Percentiles rank a stretch among this genome's conserved stretches.
phyloP scores from a whole-genome alignment of 768 basidiomycete genomes.

The Chalciporus pseudorubinellus region DNA sequence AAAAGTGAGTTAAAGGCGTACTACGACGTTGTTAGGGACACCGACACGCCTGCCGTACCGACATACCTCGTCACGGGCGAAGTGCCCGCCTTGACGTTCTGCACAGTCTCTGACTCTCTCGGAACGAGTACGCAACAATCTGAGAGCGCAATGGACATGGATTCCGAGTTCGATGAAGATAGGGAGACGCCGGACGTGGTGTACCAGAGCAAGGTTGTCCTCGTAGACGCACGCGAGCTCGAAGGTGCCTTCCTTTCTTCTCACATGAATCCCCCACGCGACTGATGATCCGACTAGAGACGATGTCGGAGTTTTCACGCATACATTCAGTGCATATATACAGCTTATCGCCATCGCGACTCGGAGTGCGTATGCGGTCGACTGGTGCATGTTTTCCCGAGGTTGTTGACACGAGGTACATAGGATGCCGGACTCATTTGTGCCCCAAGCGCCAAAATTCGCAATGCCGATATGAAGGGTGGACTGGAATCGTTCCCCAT shows the following conservation, averaged over 20 bases:
- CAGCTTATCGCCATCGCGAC: slow-evolving; percentile 62
- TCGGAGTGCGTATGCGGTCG: slow-evolving; percentile 38
- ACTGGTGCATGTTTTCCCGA: too few relatives aligned
- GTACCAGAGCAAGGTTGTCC: slow-evolving; percentile 45
- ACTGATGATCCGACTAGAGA: slow-evolving; percentile 35
- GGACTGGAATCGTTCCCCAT: slow-evolving; percentile 8
- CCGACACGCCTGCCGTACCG: slow-evolving; percentile 39
- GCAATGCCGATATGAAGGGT: slow-evolving; percentile 30
- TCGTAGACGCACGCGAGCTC: slow-evolving; percentile 63
- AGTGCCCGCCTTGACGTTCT: slow-evolving; percentile 23
- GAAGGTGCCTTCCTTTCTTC: slow-evolving; percentile 46
- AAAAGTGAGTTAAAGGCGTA: slow-evolving; percentile 63
- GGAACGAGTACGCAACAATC: slow-evolving; percentile 5
- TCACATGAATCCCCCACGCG: too few relatives aligned
- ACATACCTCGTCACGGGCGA: slow-evolving; percentile 73
- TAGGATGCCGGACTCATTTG: slow-evolving; percentile 48
- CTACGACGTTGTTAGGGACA: slow-evolving; percentile 43
- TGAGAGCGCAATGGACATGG: slow-evolving; percentile 23
- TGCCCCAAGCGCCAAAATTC: slow-evolving; percentile 31
- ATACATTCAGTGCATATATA: slow-evolving; percentile 66
- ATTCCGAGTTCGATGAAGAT: slow-evolving; percentile 40
- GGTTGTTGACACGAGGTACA: too few relatives aligned
- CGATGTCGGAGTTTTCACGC: slow-evolving; percentile 49
- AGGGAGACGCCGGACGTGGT: slow-evolving; percentile 43
- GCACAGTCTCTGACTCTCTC: background rate